These are phyloP conservation scores for Drechslerella dactyloides DNA, from an alignment of 2,329 filamentous ascomycete genomes.

Conservation along the genomic window DNA sequence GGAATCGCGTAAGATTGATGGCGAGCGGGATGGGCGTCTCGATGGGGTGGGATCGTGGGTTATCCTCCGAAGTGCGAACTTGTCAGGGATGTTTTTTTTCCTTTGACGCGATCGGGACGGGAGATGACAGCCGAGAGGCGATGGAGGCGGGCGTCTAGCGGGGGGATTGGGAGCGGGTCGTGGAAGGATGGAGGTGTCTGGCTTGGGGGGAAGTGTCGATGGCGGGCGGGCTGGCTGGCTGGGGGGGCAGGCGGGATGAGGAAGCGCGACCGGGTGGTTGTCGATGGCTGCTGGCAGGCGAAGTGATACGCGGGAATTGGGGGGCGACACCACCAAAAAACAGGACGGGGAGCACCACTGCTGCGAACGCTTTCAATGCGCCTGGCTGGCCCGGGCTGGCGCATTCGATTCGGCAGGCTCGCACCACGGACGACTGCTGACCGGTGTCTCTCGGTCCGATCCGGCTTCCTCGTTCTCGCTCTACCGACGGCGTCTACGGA, in stretches of 20 bases:
- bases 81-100: constrained; percentile 34
- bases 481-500: too few species aligned
- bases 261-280: constrained; percentile 15
- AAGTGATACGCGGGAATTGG: neutral
- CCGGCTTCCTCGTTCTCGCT: too few species aligned
- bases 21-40: constrained; percentile 12
- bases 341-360: too few species aligned
- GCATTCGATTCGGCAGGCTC: too few species aligned
- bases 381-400: too few species aligned
- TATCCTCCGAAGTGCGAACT: constrained; percentile 47
- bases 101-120: constrained; percentile 13
- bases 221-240: neutral
- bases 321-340: constrained; percentile 2
- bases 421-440: too few species aligned
- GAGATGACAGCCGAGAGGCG: neutral
- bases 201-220: constrained; percentile 1
- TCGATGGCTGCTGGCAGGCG: constrained; percentile 3
- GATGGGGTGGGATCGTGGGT: constrained; percentile 16
- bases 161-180: neutral
- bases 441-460: too few species aligned
- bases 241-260: constrained; percentile 3
- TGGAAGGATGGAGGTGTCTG: too few species aligned
- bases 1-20: neutral
- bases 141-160: neutral
- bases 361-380: too few species aligned